Conservation (phyloP, 148 eudicot species). For the Simmondsia chinensis region DNA sequence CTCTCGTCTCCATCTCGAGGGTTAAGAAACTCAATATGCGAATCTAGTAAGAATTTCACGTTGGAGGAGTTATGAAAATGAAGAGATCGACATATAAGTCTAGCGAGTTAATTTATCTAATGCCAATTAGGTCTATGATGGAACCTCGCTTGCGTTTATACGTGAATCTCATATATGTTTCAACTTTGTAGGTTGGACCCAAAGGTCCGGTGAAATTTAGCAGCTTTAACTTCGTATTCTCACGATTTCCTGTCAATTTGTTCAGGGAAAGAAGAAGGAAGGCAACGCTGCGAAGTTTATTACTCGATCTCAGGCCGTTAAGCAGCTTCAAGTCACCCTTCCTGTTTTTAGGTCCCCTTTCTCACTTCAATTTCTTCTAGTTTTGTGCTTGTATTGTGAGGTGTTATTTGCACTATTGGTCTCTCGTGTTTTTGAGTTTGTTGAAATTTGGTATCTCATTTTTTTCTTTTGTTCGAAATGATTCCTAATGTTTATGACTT, state of each 20-base stretch:
- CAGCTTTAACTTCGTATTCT: neutral
- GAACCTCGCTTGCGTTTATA: neutral
- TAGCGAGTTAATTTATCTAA: too few species aligned
- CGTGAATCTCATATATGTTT: neutral
- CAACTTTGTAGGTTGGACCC: too few species aligned
- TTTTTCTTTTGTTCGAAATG: too few species aligned
- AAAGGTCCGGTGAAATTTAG: too few species aligned
- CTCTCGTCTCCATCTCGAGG: too few species aligned
- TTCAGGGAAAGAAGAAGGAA: slow-evolving; percentile 94
- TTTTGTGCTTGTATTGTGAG: neutral
- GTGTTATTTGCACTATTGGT: neutral
- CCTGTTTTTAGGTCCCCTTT: slow-evolving; percentile 58
- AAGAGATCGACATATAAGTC: too few species aligned
- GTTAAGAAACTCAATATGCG: too few species aligned
- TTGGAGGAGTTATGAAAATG: too few species aligned
- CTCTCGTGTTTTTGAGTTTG: neutral
- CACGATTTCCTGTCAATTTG: neutral
- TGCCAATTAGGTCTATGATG: too few species aligned
- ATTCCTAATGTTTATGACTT: too few species aligned
- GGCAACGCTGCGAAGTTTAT: slow-evolving; percentile 80
- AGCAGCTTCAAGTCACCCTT: slow-evolving; percentile 72
- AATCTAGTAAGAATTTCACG: too few species aligned
- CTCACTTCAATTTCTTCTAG: neutral
- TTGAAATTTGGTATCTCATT: neutral
- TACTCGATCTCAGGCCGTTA: slow-evolving; percentile 81